phyloP scores from a whole-genome alignment of 805 yeast species.

The Kockiozyma suomiensis region DNA sequence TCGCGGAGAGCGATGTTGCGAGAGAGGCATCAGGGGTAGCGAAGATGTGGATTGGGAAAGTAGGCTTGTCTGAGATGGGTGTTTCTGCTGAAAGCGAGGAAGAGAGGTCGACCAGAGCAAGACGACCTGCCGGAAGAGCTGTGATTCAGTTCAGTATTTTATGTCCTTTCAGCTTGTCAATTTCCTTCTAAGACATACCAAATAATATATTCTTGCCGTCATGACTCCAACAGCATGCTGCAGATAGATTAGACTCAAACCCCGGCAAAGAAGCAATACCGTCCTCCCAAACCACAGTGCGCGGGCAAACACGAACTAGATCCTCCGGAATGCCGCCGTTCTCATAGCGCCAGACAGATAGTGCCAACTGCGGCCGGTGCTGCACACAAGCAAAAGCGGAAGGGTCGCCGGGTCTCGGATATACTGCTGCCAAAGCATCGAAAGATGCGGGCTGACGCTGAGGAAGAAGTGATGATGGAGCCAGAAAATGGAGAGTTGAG shows the following conservation, averaged over 20 bases:
- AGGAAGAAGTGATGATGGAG: constrained; percentile 24
- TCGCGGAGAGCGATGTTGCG: constrained; percentile 17
- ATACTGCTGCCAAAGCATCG: constrained; percentile 23
- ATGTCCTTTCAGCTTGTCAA: no score
- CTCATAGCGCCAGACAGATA: constrained; percentile 26
- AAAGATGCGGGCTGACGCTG: constrained; percentile 31
- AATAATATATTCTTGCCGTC: constrained; percentile 19
- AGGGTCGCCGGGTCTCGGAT: constrained; percentile 25
- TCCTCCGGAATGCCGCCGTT: constrained; percentile 23
- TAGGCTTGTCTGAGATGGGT: background rate
- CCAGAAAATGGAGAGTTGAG: constrained; percentile 26
- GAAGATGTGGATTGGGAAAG: constrained; percentile 4
- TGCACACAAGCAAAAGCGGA: constrained; percentile 29
- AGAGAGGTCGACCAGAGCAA: constrained; percentile 11
- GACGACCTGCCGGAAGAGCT: constrained; percentile 13
- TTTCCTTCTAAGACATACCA: no score
- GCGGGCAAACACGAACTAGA: constrained; percentile 20
- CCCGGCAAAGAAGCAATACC: background rate
- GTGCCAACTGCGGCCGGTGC: constrained; percentile 15
- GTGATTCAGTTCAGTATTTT: background rate
- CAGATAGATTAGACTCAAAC: background rate
- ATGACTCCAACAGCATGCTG: constrained; percentile 22
- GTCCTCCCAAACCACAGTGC: constrained; percentile 17
- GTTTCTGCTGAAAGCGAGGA: background rate
- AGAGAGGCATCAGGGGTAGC: constrained; percentile 11